Base-by-base conservation (phyloP, 805 yeast genomes). In the Scheffersomyces ergatensis region DNA sequence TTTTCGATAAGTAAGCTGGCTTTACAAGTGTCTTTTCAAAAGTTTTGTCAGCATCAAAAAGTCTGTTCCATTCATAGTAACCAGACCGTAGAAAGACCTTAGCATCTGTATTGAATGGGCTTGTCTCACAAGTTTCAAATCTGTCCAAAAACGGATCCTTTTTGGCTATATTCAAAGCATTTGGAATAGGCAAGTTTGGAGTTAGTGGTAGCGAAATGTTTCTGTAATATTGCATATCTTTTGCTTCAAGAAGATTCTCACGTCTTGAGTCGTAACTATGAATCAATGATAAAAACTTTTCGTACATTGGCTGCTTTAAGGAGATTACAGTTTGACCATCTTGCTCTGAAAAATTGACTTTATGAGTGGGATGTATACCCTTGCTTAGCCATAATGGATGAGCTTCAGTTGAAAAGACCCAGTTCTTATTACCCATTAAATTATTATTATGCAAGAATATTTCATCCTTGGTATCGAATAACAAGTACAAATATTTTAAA, bases 331-430 rank as follows among this genome's bases (percentile, higher is more conserved):
- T 24, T 9, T 15, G 14, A 5, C 19, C 24, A 14, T 26, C 19
- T 13, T 27, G 31, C 5, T 27, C 16, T 16, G 24, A 18, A 42
- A 36, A 15, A n/a, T 39, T 20, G 2, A 19, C 16, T 25, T 36
- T 44, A 37, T 38, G 41, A 12, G 17, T 23, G 12, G 50, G 38
- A 29, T 39, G 38, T 40, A 51, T 11, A 24, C 42, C 32, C 33
- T 54, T 42, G 35, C 77, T 77, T 39, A 76, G 69, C 95, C 96
- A 88, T 46, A 89, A 58, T 3, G 96, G 96, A 60, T 90, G 98
- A 0, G 90, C 97, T 54, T 90, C 98, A 0, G 98, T 90, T 11
- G 92, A 78, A 60, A 89, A 85, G 1, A 76, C 48, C 64, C 80
- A 72, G 41, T 78, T 76, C 45, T 80, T 70, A n/a, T 44, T 40